Conservation (phyloP, 2,329 filamentous ascomycete genomes). For the Pseudogymnoascus sp. region DNA sequence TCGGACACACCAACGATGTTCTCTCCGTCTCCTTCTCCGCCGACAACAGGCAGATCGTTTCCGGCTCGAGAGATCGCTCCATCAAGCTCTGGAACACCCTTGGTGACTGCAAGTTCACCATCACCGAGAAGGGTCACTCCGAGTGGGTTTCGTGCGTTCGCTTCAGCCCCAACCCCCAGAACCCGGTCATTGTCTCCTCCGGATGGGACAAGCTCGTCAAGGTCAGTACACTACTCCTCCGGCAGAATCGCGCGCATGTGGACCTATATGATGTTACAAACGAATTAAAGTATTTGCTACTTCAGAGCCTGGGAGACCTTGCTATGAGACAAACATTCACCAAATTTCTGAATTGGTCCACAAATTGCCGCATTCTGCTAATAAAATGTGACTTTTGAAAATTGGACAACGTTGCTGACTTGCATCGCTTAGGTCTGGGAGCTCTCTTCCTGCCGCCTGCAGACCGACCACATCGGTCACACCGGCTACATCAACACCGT, state of each 20-base stretch:
- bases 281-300: constrained; percentile 98
- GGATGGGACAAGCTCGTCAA: constrained; percentile 99
- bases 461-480: constrained; percentile 99
- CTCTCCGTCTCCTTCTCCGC: constrained; percentile 99
- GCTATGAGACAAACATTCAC: constrained; percentile 98
- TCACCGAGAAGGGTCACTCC: constrained; percentile 99
- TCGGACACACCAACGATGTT: constrained; percentile 98
- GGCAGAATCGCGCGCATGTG: constrained; percentile 17
- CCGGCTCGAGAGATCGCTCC: constrained; percentile 92
- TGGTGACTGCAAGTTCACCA: constrained; percentile 99
- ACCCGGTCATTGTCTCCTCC: constrained; percentile 97
- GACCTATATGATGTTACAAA: constrained; percentile 42
- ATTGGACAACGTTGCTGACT: constrained; percentile 14
- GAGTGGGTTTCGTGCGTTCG: constrained; percentile 99
- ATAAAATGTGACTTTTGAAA: constrained; percentile 5
- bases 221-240: constrained; percentile 53
- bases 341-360: constrained; percentile 66
- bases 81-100: constrained; percentile 99
- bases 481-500: constrained; percentile 99
- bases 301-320: constrained; percentile 81
- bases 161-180: constrained; percentile 99
- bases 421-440: constrained; percentile 77
- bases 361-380: constrained; percentile 61
- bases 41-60: constrained; percentile 99
- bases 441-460: constrained; percentile 97